Conservation (phyloP, 2,329 filamentous ascomycete genomes). For the Talaromyces sp. region DNA sequence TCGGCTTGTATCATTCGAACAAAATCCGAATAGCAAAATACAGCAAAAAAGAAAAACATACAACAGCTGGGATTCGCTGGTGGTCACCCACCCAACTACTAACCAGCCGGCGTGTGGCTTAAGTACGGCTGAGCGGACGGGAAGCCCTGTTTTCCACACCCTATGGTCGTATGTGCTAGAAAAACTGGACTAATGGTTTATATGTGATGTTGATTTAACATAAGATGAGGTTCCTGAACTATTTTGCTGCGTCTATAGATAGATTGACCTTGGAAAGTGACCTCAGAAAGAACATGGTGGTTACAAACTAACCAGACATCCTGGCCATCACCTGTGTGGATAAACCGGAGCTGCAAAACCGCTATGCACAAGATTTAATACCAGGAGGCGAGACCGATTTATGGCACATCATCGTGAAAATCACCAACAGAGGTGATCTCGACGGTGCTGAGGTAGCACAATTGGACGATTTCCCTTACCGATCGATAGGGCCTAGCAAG, state of each 20-base stretch:
- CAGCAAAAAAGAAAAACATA: not conserved
- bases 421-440: not conserved
- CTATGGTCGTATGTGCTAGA: not conserved
- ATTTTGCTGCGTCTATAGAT: too few relatives aligned
- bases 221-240: not conserved
- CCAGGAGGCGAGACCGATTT: too few relatives aligned
- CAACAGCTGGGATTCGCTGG: not conserved
- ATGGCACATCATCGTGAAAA: too few relatives aligned
- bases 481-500: not conserved
- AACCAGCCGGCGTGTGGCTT: slow-evolving; percentile 3
- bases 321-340: too few relatives aligned
- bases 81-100: slow-evolving; percentile 3
- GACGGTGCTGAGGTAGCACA: not conserved
- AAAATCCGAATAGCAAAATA: not conserved
- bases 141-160: slow-evolving; percentile 2
- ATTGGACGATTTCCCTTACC: too few relatives aligned
- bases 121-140: slow-evolving; percentile 3
- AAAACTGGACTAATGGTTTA: not conserved
- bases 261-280: too few relatives aligned
- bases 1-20: too few relatives aligned
- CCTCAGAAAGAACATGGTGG: too few relatives aligned
- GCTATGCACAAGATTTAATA: too few relatives aligned
- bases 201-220: too few relatives aligned
- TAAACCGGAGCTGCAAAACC: too few relatives aligned
- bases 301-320: too few relatives aligned